Base-by-base conservation (phyloP, 768 basidiomycete species). In the Cystobasidium ongulense region DNA sequence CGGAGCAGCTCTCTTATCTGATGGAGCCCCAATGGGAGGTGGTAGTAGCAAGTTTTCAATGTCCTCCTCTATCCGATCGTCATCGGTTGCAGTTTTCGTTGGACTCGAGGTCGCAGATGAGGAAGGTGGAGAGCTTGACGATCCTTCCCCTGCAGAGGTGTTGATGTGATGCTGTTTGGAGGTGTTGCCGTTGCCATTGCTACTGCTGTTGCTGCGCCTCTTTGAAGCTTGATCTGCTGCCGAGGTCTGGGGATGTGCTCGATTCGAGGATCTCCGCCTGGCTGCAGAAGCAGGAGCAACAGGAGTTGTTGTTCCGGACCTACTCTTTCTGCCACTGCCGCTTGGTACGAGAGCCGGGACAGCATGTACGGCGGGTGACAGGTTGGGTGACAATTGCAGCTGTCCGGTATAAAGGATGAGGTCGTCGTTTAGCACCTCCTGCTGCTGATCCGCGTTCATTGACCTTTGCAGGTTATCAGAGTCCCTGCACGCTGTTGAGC, bases 11-110 rank as follows among this genome's bases (percentile, higher is more conserved):
- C 21, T 50, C 57, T 59, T 59, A 15, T 59, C 33, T 13, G 23
- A 13, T 13, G 15, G 11, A 59, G 57, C 13, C 1, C 57, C 57
- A 29, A 59, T 59, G 13, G 57, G 57, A 29, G 57, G 57, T 4
- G 57, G 57, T 2, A 59, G 57, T 21, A 59, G 21, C 13, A 59
- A 21, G 29, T 59, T 59, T 59, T 59, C 57, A 27, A 59, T 59
- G 29, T 59, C 57, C 57, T 59, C 57, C 23, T 59, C 57, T 4
- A 59, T 59, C 13, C 21, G 57, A 59, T 59, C 57, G 23, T 59
- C 57, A 21, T 59, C 57, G 21, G 25, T 35, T 59, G 33, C 57
- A 29, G 57, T 59, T 29, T 59, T 59, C 25, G 57, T 59, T 13
- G 57, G 57, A 29, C 29, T 29, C 17, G 57, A 59, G 5, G 57